Evolutionary conservation across 768 basidiomycete genomes (phyloP).

Genomic region (Megacollybia marginata): DNA sequence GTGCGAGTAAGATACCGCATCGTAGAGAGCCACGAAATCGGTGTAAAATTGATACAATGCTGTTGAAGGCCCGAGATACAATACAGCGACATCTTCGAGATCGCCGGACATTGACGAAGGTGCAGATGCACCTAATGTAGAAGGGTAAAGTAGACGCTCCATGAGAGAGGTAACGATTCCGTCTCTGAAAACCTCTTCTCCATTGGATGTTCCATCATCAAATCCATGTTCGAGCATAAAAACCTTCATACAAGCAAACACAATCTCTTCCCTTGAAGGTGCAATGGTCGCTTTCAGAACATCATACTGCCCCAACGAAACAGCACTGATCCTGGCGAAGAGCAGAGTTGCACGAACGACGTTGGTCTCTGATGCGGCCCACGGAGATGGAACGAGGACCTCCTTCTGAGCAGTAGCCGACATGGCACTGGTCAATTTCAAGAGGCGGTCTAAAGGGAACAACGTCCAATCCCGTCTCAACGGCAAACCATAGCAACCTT

Average conservation of each 20-base stretch:
- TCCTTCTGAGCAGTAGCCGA: constrained; percentile 48
- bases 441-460: constrained; percentile 65
- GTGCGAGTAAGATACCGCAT: constrained; percentile 84
- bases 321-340: constrained; percentile 44
- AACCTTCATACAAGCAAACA: constrained; percentile 85
- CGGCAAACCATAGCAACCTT: constrained; percentile 33
- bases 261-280: constrained; percentile 45
- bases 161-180: constrained; percentile 50
- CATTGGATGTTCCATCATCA: constrained; percentile 24
- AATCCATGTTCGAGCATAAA: constrained; percentile 92
- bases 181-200: constrained; percentile 80
- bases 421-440: constrained; percentile 66
- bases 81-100: constrained; percentile 48
- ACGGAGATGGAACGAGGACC: constrained; percentile 43
- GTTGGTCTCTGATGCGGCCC: constrained; percentile 78
- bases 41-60: constrained; percentile 95
- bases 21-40: constrained; percentile 86
- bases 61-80: constrained; percentile 55
- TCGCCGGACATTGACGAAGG: constrained; percentile 10
- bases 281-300: constrained; percentile 11
- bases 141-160: constrained; percentile 50
- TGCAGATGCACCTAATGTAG: constrained; percentile 27
- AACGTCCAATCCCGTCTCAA: constrained; percentile 60
- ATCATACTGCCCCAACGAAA: constrained; percentile 31
- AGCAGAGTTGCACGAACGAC: constrained; percentile 63